Evolutionary conservation across 257 asterid species (phyloP), one percentile per base, ranked within the genome.

Genomic region (Dorcoceras hygrometricum): DNA sequence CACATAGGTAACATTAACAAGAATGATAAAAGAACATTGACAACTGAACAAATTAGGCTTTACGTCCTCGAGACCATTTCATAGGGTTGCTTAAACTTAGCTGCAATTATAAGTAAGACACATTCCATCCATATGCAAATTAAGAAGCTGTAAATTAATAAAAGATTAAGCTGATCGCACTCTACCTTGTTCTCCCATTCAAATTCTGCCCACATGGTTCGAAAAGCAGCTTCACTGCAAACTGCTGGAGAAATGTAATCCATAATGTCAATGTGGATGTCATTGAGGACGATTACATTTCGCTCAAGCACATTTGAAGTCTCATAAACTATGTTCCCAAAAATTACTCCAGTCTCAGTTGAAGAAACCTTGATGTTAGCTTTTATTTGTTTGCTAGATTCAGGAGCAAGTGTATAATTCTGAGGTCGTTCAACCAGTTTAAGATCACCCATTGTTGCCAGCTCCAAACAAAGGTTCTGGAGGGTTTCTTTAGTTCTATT

Each of bases 181-280:
- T 43, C 23, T 87, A 91, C 98, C 98, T 91, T 91, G 79, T 91
- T 91, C 76, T 91, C 98, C 98, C 98, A 91, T 78, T 91, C 98
- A 81, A 91, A 91, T 78, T 91, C 98, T 72, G 96, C 95, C 98
- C 98, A 91, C 98, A 89, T 91, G 69, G 96, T 78, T 73, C 96
- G 86, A 80, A 91, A 91, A 34, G 95, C 95, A 81, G 95, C 81
- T 80, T 89, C 98, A 43, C 89, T 87, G 66, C 98, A 91, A 55
- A 76, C 87, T 51, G 98, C 98, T 24, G 98, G 98, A 69, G 98
- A 91, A 79, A 91, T 91, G 68, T 91, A 91, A 79, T 91, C 98
- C 98, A 91, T 91, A 77, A 91, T 91, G 81, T 91, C 98, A 69
- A 91, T 89, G 78, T 91, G 98, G 81, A 91, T 91, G 81, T 91